Conservation (phyloP, 169 alveolate species). For the Sarcocystis neurona region DNA sequence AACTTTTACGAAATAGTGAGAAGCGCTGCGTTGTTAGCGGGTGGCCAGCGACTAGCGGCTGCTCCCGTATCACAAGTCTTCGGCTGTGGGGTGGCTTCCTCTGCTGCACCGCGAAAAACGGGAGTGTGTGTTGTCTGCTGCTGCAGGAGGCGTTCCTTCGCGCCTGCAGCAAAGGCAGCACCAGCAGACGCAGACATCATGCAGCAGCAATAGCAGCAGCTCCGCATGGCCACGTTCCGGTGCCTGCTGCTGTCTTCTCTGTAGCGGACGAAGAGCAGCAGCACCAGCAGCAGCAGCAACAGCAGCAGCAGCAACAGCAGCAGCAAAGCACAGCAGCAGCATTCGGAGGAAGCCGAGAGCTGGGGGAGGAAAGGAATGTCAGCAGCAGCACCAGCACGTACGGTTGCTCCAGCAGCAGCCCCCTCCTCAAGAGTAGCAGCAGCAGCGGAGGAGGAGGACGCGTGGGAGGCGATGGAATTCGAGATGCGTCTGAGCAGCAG, state of each 20-base stretch:
- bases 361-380: too few relatives aligned
- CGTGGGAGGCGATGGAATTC: background rate
- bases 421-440: background rate
- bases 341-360: too few relatives aligned
- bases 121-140: constrained; percentile 17
- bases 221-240: background rate
- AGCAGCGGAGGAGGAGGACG: background rate
- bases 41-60: too few relatives aligned
- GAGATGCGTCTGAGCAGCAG: background rate
- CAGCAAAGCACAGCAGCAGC: background rate
- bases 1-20: too few relatives aligned
- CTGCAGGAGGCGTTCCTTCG: background rate
- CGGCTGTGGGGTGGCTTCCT: constrained; percentile 4
- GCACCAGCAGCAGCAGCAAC: background rate
- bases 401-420: too few relatives aligned
- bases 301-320: constrained; percentile 19
- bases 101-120: constrained; percentile 24
- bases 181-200: background rate
- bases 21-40: too few relatives aligned
- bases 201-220: constrained; percentile 23
- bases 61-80: constrained; percentile 14
- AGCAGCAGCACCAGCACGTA: too few relatives aligned
- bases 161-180: background rate
- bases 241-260: background rate
- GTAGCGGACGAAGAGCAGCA: background rate